phyloP scores from a whole-genome alignment of 2,329 filamentous ascomycete species.

The Penicillium sp. region DNA sequence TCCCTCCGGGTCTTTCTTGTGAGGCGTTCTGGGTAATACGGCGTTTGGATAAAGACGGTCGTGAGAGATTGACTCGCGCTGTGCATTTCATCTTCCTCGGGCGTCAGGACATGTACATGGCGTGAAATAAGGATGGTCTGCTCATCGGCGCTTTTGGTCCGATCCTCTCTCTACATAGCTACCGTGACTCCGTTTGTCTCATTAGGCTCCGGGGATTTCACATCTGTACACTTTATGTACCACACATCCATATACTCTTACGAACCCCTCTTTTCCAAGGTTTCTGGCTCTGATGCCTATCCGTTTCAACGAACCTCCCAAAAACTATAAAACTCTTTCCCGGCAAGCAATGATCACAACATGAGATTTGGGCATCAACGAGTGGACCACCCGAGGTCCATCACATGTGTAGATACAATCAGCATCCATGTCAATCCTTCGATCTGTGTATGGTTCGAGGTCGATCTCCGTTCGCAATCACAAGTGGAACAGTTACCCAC shows the following conservation, averaged over 20 bases:
- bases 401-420: neutral
- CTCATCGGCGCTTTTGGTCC: conserved; percentile 17
- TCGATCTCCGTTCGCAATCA: neutral
- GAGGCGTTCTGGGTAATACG: neutral
- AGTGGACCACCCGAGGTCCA: neutral
- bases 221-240: conserved; percentile 14
- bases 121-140: conserved; percentile 21
- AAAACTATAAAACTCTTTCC: neutral
- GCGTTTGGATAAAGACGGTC: neutral
- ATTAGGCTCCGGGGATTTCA: neutral
- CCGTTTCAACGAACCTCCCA: neutral
- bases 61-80: neutral
- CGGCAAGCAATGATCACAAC: neutral
- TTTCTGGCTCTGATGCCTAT: neutral
- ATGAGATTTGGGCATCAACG: neutral
- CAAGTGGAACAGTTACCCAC: neutral
- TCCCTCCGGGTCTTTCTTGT: neutral
- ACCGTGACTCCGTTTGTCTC: neutral
- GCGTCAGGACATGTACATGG: conserved; percentile 28
- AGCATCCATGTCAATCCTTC: neutral
- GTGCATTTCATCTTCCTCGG: conserved; percentile 11
- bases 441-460: neutral
- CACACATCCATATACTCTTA: conserved; percentile 5
- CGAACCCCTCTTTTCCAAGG: neutral
- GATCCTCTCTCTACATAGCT: neutral